A percentile compares a stretch with the other conserved stretches of the same genome.
These are phyloP conservation scores for Aspergillus conjunctus DNA, from an alignment of 495 filamentous ascomycete species.

Conservation along the genomic window DNA sequence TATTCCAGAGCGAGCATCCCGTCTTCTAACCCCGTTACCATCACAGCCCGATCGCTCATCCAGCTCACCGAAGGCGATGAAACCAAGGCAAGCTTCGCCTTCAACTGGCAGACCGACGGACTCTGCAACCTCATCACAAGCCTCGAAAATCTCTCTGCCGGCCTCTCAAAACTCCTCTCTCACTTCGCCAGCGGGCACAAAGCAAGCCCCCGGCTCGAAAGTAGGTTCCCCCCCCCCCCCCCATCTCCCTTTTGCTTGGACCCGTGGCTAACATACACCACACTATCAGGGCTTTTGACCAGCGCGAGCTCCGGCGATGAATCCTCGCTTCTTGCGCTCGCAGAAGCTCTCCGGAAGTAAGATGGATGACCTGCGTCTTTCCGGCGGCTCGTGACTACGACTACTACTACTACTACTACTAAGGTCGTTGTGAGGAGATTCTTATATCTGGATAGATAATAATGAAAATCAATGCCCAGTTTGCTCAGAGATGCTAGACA, in stretches of 20 bases:
- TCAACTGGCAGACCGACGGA: conserved; percentile 8
- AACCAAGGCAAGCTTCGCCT: conserved; percentile 8
- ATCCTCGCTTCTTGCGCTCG: too few relatives aligned
- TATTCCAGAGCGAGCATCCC: not conserved
- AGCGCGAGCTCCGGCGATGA: too few relatives aligned
- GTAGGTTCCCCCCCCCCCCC: not conserved
- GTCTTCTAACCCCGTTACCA: not conserved
- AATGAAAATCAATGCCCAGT: too few relatives aligned
- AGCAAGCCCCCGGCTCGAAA: not conserved
- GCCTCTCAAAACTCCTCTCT: not conserved
- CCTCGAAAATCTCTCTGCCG: not conserved
- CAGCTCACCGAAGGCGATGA: conserved; percentile 7
- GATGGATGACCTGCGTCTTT: too few relatives aligned
- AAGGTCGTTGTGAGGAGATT: too few relatives aligned
- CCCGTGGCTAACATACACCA: not conserved
- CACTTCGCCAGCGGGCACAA: not conserved
- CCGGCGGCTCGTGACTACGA: too few relatives aligned
- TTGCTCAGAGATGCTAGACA: too few relatives aligned
- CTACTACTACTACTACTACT: too few relatives aligned
- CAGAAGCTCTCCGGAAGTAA: too few relatives aligned
- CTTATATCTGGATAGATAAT: too few relatives aligned
- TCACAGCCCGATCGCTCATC: conserved; percentile 1
- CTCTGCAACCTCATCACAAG: not conserved
- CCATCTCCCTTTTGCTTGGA: not conserved
- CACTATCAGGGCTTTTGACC: too few relatives aligned